Percentiles rank a stretch among this genome's conserved stretches.
Evolutionary conservation across 352 stramenopile genomes (phyloP).

Genomic region (Phytophthora sojae): DNA sequence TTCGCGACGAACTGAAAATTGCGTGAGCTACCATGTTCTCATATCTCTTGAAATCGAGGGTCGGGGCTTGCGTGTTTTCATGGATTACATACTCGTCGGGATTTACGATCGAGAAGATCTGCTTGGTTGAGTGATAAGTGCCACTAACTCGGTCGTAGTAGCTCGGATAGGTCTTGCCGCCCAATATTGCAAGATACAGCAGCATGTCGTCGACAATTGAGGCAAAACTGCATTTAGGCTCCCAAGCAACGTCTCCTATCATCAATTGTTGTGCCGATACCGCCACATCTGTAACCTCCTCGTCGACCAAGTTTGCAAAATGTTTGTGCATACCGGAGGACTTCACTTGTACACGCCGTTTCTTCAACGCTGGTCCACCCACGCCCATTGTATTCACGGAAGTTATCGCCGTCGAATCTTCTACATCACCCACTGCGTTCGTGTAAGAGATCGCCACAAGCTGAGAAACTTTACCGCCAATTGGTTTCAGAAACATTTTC

Average conservation of each 20-base stretch:
- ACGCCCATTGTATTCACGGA: not conserved
- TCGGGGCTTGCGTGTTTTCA: not conserved
- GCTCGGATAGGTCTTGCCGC: slow-evolving; percentile 26
- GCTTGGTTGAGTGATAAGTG: slow-evolving; percentile 1
- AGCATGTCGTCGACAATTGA: slow-evolving; percentile 35
- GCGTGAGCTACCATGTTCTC: slow-evolving; percentile 43
- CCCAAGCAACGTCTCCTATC: not conserved
- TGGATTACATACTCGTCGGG: not conserved
- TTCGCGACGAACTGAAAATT: too few species aligned
- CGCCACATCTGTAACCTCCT: slow-evolving; percentile 2
- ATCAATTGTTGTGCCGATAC: not conserved
- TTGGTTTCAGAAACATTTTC: not conserved
- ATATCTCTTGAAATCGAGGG: slow-evolving; percentile 19
- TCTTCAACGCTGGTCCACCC: not conserved
- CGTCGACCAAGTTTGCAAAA: too few species aligned
- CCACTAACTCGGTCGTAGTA: slow-evolving; percentile 16
- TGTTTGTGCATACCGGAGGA: not conserved
- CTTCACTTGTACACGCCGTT: not conserved
- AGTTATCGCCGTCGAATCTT: not conserved
- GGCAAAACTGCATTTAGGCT: slow-evolving; percentile 28
- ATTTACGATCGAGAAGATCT: not conserved
- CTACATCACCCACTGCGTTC: not conserved
- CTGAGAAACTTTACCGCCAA: not conserved
- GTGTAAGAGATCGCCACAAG: not conserved
- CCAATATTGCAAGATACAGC: slow-evolving; percentile 42